A percentile compares a stretch with the other conserved stretches of the same genome.
Conservation (phyloP, 148 eudicot genomes). For the Persicaria maculosa region DNA sequence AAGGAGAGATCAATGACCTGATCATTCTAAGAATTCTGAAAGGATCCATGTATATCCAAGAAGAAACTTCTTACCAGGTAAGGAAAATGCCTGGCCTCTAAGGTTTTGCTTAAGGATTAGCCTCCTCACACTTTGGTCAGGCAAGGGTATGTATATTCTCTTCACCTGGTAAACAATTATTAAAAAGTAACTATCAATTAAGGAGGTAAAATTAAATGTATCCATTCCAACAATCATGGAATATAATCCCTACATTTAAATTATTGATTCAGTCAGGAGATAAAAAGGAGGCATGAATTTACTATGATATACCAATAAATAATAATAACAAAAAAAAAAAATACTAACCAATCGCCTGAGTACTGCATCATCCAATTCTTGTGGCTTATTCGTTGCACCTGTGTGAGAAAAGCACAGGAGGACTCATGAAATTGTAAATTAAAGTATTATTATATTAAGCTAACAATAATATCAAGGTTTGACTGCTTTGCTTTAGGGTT, state of each 20-base stretch:
- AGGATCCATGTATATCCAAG: background rate
- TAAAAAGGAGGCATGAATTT: background rate
- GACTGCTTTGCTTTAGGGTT: background rate
- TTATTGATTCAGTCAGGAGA: background rate
- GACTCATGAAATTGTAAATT: background rate
- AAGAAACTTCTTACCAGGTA: slow-evolving; percentile 56
- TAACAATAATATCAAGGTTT: background rate
- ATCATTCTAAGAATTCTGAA: background rate
- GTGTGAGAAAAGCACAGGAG: slow-evolving; percentile 18
- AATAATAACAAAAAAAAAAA: background rate
- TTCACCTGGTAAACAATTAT: slow-evolving; percentile 58
- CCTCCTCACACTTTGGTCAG: slow-evolving; percentile 72
- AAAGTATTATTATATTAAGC: slow-evolving; percentile 3
- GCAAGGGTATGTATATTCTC: slow-evolving; percentile 92
- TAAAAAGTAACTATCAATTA: slow-evolving; percentile 1
- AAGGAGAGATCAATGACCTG: background rate
- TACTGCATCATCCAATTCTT: slow-evolving; percentile 98
- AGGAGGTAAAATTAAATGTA: slow-evolving; percentile 4
- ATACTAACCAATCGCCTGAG: slow-evolving; percentile 83
- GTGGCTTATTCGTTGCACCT: slow-evolving; percentile 99
- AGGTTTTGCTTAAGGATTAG: slow-evolving; percentile 67
- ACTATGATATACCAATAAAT: background rate
- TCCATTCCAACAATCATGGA: background rate
- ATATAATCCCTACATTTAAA: background rate
- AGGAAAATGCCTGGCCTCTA: slow-evolving; percentile 80